Evolutionary conservation across 768 basidiomycete genomes (phyloP), one percentile per base, ranked within the genome.

Genomic region (Hygrophoropsis aurantiaca): DNA sequence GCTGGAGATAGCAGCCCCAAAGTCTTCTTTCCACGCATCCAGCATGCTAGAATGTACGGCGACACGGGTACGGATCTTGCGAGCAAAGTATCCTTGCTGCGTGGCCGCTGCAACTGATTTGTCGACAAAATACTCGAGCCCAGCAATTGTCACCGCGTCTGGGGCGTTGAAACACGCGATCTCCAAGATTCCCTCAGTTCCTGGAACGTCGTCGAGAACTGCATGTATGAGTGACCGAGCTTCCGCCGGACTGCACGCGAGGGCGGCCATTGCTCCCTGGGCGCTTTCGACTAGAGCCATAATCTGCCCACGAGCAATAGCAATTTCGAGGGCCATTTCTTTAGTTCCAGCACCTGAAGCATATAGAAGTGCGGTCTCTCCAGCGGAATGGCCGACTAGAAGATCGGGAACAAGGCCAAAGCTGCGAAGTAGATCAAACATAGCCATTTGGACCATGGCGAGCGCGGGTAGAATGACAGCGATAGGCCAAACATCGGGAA

Each of bases 361-460:
- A 45, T 74, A 74, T 11, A 77, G 47, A 16, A 76, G 40, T 0
- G 71, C 70, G 0, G 73, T 72, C 51, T 78, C 76, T 10, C 76
- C 76, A 11, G 74, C 73, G n/a, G 75, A 77, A 55, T 77, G 74
- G 0, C 77, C 77, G 5, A 77, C 40, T 13, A 76, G 56, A 5
- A 60, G 57, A 35, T 74, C 66, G 0, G 77, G 73, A 11, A 45
- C 49, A 37, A 74, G 44, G 7, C 72, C 70, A 11, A 74, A 35
- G 38, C 62, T 61, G 2, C 48, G 48, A 1, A 77, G 52, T 3
- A 72, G 61, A 37, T 78, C 77, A 50, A 69, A 67, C 5, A 76
- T 44, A 0, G 74, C 77, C 9, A 78, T 70, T 50, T 78, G 77
- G 41, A 75, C 51, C 53, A 78, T 74, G 1, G 71, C 58, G 18